These are phyloP conservation scores for Cystoderma amianthinum DNA, from an alignment of 768 basidiomycete species.

Conservation along the genomic window DNA sequence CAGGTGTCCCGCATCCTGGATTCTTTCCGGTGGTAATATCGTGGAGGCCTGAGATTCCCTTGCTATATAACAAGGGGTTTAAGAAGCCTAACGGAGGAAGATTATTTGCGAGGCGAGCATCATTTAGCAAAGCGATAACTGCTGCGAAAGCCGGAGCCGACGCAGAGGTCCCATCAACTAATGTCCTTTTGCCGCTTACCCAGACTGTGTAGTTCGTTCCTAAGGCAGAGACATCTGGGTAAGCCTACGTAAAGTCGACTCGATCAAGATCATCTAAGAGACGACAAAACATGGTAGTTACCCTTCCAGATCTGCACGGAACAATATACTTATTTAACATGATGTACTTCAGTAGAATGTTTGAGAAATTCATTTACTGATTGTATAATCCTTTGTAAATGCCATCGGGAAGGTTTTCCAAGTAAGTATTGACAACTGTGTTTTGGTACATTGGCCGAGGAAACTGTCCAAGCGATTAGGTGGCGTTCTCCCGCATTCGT, in stretches of 20 bases:
- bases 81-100: constrained; percentile 50
- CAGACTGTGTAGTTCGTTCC: constrained; percentile 38
- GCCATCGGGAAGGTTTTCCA: constrained; percentile 8
- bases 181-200: constrained; percentile 24
- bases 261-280: no score
- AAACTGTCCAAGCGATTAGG: constrained; percentile 7
- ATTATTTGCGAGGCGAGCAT: constrained; percentile 38
- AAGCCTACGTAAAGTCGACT: no score
- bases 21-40: constrained; percentile 53
- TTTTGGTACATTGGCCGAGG: constrained; percentile 11
- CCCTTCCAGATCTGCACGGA: not conserved
- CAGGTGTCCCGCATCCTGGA: constrained; percentile 48
- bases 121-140: constrained; percentile 57
- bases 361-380: constrained; percentile 3
- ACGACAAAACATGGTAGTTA: no score
- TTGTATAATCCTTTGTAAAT: constrained; percentile 12
- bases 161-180: constrained; percentile 56
- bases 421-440: constrained; percentile 7
- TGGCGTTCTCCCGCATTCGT: no score
- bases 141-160: constrained; percentile 55
- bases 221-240: constrained; percentile 64
- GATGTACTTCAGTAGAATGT: not conserved
- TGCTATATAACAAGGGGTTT: constrained; percentile 52
- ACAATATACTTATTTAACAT: not conserved
- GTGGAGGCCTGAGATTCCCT: constrained; percentile 32